Conservation (phyloP, 1,284 basidiomycete genomes). For the Coniferiporia weirii region DNA sequence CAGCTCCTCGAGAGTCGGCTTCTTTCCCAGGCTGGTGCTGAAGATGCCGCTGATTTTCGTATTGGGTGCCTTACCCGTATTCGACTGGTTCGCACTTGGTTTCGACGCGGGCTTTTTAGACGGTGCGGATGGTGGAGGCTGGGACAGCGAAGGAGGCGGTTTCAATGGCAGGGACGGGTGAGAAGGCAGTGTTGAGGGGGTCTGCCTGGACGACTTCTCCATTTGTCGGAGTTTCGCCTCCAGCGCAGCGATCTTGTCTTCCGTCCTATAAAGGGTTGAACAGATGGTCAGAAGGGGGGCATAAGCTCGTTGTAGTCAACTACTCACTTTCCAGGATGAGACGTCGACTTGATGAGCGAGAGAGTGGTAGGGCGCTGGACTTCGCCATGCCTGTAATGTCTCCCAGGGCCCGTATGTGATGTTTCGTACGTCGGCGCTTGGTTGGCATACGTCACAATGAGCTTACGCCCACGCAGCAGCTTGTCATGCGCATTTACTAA, state of each 20-base stretch:
- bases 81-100: not conserved
- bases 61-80: not conserved
- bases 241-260: slow-evolving; percentile 89
- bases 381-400: slow-evolving; percentile 35
- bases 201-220: slow-evolving; percentile 38
- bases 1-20: slow-evolving; percentile 18
- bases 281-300: not conserved
- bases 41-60: slow-evolving; percentile 3
- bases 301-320: not conserved
- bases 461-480: slow-evolving; percentile 77
- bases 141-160: slow-evolving; percentile 27
- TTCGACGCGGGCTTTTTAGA: not conserved
- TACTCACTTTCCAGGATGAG: slow-evolving; percentile 36
- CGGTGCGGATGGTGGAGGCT: not conserved
- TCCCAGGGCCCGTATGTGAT: slow-evolving; percentile 20
- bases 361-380: slow-evolving; percentile 77
- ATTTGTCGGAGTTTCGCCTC: slow-evolving; percentile 90
- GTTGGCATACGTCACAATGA: slow-evolving; percentile 86
- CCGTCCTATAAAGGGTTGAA: slow-evolving; percentile 46
- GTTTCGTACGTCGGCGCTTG: slow-evolving; percentile 56
- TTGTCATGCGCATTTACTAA: slow-evolving; percentile 73
- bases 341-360: slow-evolving; percentile 76
- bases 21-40: slow-evolving; percentile 15
- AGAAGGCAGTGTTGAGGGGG: slow-evolving; percentile 22
- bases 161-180: slow-evolving; percentile 53